Percentiles rank a stretch among this genome's conserved stretches.
Conservation (phyloP, 108 stramenopile genomes). For the Skeletonema menzelii region DNA sequence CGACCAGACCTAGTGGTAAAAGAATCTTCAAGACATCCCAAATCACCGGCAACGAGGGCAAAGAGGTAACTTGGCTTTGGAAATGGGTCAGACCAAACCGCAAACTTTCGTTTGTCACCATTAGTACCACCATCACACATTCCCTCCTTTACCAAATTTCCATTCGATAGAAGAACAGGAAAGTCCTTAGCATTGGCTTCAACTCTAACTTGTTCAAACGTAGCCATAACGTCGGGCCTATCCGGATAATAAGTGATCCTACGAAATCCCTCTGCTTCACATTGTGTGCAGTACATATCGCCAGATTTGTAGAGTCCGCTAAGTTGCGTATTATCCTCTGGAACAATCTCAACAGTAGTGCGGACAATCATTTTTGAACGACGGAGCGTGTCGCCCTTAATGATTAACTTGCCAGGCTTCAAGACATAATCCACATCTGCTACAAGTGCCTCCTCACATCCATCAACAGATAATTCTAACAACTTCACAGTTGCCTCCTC, state of each 20-base stretch:
- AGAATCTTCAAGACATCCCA: conserved; percentile 51
- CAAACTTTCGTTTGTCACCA: conserved; percentile 46
- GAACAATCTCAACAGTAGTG: conserved; percentile 45
- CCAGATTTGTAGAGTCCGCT: conserved; percentile 70
- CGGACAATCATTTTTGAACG: conserved; percentile 10
- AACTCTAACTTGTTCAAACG: conserved; percentile 42
- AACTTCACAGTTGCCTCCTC: conserved; percentile 31
- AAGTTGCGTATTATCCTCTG: conserved; percentile 67
- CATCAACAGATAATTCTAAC: conserved; percentile 34
- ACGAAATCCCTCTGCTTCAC: conserved; percentile 70
- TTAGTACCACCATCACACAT: conserved; percentile 9
- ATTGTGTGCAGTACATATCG: conserved; percentile 72
- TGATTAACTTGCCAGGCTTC: conserved; percentile 28
- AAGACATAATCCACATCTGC: conserved; percentile 27
- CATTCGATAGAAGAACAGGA: conserved; percentile 72
- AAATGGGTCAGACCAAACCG: conserved; percentile 74
- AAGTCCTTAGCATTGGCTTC: conserved; percentile 45
- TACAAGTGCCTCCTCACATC: conserved; percentile 9
- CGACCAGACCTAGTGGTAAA: conserved; percentile 64
- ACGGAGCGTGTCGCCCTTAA: conserved; percentile 19
- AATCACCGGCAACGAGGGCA: conserved; percentile 70
- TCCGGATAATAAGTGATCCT: conserved; percentile 73
- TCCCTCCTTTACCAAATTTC: conserved; percentile 54
- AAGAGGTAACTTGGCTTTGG: conserved; percentile 81
- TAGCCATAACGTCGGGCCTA: conserved; percentile 79